phyloP scores from a whole-genome alignment of 2,329 filamentous ascomycete genomes.

The Penicillium fuscoglaucum region DNA sequence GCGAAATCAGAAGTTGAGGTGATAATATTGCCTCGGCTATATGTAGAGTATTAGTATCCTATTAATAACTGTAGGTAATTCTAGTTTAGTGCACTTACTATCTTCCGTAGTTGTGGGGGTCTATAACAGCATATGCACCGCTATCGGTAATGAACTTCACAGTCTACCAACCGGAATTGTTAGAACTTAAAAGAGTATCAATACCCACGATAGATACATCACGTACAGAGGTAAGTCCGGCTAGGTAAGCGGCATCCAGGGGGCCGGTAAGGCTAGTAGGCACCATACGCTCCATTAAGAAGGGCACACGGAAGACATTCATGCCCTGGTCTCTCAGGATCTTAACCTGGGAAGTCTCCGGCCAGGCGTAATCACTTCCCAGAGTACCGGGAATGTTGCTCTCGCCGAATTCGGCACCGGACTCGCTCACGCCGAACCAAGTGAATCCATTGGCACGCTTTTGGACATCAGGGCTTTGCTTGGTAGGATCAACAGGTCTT shows the following conservation, averaged over 20 bases:
- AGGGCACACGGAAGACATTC: conserved; percentile 30
- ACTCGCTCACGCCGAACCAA: conserved; percentile 24
- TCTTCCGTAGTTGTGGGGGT: conserved; percentile 62
- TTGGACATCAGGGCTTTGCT: conserved; percentile 18
- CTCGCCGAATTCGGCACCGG: conserved; percentile 19
- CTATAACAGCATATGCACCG: conserved; percentile 55
- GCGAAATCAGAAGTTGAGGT: conserved; percentile 55
- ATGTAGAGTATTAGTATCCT: background rate
- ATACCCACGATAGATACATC: background rate
- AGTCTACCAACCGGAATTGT: conserved; percentile 20
- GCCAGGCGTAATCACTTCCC: conserved; percentile 25
- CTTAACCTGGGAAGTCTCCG: conserved; percentile 24
- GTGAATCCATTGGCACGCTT: conserved; percentile 32
- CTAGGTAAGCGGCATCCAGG: conserved; percentile 22
- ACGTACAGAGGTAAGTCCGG: conserved; percentile 21
- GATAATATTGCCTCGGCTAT: conserved; percentile 47
- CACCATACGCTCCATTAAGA: conserved; percentile 30
- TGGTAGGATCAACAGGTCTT: background rate
- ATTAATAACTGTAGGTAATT: background rate
- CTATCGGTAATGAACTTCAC: conserved; percentile 44
- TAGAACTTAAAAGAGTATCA: background rate
- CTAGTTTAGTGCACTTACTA: conserved; percentile 14
- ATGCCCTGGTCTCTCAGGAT: conserved; percentile 23
- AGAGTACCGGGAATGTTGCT: conserved; percentile 16
- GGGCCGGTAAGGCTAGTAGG: conserved; percentile 22